Evolutionary conservation across 2,329 filamentous ascomycete genomes (phyloP).

Genomic region (Exophiala spinifera): DNA sequence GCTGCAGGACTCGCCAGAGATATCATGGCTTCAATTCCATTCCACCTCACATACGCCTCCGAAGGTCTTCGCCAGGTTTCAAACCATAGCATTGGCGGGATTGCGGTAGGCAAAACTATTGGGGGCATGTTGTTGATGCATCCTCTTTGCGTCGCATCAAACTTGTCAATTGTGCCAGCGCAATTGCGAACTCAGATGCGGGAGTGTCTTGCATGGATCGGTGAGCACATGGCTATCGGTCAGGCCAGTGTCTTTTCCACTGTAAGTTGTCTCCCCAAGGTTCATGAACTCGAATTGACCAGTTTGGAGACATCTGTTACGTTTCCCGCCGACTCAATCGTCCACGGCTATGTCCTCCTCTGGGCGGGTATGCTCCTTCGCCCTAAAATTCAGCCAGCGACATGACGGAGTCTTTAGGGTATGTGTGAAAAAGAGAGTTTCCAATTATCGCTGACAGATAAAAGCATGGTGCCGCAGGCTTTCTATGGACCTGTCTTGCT

Average conservation of each 20-base stretch:
- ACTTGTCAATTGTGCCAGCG: slow-evolving; percentile 16
- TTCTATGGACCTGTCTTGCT: no score
- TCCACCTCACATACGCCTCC: slow-evolving; percentile 8
- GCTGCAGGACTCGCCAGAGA: not conserved
- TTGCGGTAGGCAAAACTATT: slow-evolving; percentile 21
- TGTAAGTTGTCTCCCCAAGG: slow-evolving; percentile 17
- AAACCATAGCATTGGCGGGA: not conserved
- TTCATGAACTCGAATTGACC: no score
- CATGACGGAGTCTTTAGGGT: no score
- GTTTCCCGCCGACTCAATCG: no score
- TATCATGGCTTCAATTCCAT: slow-evolving; percentile 17
- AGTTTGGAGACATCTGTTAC: no score
- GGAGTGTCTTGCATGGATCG: slow-evolving; percentile 30
- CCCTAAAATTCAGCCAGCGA: no score
- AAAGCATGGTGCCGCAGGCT: no score
- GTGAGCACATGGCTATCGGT: slow-evolving; percentile 30
- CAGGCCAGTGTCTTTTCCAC: slow-evolving; percentile 29
- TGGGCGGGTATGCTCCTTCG: no score
- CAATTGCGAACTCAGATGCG: slow-evolving; percentile 20
- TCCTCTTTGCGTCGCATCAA: slow-evolving; percentile 26
- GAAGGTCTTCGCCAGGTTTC: not conserved
- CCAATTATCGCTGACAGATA: no score
- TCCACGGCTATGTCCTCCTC: no score
- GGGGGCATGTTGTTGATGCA: slow-evolving; percentile 32
- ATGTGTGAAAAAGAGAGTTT: no score